phyloP scores from a whole-genome alignment of 2,329 filamentous ascomycete genomes.

The Ophiostoma novo-ulmi region DNA sequence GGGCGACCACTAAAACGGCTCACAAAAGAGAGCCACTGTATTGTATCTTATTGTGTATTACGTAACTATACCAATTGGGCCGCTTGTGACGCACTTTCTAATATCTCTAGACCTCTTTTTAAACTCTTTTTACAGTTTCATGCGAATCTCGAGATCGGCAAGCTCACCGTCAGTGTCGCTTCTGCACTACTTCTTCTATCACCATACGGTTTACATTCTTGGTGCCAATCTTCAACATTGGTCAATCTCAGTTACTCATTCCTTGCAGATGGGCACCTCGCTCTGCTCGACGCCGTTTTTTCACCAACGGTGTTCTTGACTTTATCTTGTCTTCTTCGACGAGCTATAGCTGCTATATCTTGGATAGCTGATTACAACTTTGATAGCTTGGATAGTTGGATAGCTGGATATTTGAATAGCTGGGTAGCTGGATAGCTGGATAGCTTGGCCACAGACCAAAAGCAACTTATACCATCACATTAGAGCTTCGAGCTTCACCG shows the following conservation, averaged over 20 bases:
- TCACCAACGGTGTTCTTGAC: constrained; percentile 18
- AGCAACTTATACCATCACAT: not conserved
- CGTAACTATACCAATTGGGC: constrained; percentile 5
- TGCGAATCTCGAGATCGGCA: constrained; percentile 9
- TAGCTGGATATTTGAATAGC: too few relatives aligned
- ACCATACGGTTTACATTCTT: not conserved
- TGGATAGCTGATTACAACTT: not conserved
- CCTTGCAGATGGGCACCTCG: constrained; percentile 20
- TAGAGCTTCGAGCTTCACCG: not conserved
- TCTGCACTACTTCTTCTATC: not conserved
- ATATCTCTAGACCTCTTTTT: not conserved
- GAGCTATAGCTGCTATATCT: not conserved
- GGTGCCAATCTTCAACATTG: not conserved
- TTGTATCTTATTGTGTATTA: not conserved
- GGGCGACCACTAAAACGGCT: not conserved
- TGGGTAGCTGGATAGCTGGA: too few relatives aligned
- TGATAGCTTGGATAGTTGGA: not conserved
- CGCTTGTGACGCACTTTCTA: constrained; percentile 3
- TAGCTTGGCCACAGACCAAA: not conserved
- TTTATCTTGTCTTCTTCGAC: not conserved
- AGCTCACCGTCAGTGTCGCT: not conserved
- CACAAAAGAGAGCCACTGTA: not conserved
- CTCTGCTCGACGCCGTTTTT: constrained; percentile 19
- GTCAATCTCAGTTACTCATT: not conserved
- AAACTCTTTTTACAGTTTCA: not conserved